Base-by-base conservation (phyloP, 139 green algal species). In the Tetraselmis striata region DNA sequence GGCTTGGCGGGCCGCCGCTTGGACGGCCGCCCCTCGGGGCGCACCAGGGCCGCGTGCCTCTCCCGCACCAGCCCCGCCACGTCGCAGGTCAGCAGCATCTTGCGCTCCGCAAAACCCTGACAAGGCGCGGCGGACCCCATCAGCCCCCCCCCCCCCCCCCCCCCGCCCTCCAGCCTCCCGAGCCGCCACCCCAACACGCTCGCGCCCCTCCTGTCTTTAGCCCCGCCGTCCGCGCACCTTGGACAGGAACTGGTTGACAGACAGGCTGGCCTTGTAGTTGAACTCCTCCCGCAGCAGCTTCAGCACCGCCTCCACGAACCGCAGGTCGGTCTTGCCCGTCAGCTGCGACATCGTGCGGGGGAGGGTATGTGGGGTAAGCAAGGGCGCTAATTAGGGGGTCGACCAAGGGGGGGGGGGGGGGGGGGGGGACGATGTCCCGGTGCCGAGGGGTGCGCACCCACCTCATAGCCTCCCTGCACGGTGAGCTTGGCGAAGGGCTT, bases 81-180 rank as follows among this genome's bases (percentile, higher is more conserved):
- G 25, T 77, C 74, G 23, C n/a, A 29, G 23, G 23, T 77, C 5
- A 77, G 74, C 26, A 77, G 74, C 26, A 28, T 31, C 74, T 77
- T 77, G 74, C 74, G 74, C 74, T 77, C 74, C 26, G 74, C 74
- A 29, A 77, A 77, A 2, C 74, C 74, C 45, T 67, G 45, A 18
- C 5, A 67, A n/a, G n/a, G n/a, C n/a, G n/a, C n/a, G n/a, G n/a
- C n/a, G n/a, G n/a, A n/a, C n/a, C n/a, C n/a, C n/a, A n/a, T n/a
- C n/a, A n/a, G n/a, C n/a, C n/a, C n/a, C n/a, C n/a, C n/a, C n/a
- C n/a, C n/a, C n/a, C n/a, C n/a, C n/a, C n/a, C n/a, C n/a, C n/a
- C n/a, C n/a, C n/a, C n/a, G n/a, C n/a, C n/a, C n/a, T n/a, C n/a
- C n/a, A n/a, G n/a, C n/a, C n/a, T n/a, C n/a, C n/a, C n/a, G n/a